Evolutionary conservation across 805 yeast genomes (phyloP).

Genomic region (Yamadazyma scolyti): DNA sequence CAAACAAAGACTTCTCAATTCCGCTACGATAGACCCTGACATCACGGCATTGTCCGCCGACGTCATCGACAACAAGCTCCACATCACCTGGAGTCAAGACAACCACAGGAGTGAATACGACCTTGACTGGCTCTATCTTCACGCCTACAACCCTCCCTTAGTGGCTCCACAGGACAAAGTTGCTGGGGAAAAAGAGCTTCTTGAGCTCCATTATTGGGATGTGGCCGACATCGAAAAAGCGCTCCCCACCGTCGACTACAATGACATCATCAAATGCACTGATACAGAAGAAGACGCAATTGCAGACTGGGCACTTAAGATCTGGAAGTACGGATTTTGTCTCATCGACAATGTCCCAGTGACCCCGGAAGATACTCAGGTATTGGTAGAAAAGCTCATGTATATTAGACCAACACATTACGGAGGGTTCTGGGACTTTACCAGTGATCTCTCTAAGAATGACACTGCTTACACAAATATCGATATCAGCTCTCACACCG

Average conservation of each 20-base stretch:
- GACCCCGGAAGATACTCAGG: conserved; percentile 55
- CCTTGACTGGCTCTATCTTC: conserved; percentile 42
- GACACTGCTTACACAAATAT: conserved; percentile 73
- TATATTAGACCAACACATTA: conserved; percentile 68
- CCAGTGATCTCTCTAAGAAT: conserved; percentile 61
- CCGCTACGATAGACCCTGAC: conserved; percentile 39
- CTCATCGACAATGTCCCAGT: conserved; percentile 60
- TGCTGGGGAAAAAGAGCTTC: conserved; percentile 21
- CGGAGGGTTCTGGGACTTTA: conserved; percentile 81
- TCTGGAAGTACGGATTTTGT: conserved; percentile 58
- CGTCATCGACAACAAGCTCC: conserved; percentile 9
- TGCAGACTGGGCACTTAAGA: conserved; percentile 52
- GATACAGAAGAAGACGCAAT: conserved; percentile 41
- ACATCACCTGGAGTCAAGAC: conserved; percentile 37
- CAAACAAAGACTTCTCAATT: conserved; percentile 56
- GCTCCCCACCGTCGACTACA: conserved; percentile 48
- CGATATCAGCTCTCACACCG: conserved; percentile 63
- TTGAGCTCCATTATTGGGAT: conserved; percentile 42
- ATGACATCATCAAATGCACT: conserved; percentile 37
- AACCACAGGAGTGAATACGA: conserved; percentile 36
- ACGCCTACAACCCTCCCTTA: conserved; percentile 50
- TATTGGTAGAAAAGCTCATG: conserved; percentile 52
- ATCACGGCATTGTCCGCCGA: conserved; percentile 18
- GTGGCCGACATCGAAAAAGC: conserved; percentile 33
- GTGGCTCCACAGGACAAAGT: conserved; percentile 27